These are phyloP conservation scores for Solanum pimpinellifolium DNA, from an alignment of 257 asterid genomes.

Conservation along the genomic window DNA sequence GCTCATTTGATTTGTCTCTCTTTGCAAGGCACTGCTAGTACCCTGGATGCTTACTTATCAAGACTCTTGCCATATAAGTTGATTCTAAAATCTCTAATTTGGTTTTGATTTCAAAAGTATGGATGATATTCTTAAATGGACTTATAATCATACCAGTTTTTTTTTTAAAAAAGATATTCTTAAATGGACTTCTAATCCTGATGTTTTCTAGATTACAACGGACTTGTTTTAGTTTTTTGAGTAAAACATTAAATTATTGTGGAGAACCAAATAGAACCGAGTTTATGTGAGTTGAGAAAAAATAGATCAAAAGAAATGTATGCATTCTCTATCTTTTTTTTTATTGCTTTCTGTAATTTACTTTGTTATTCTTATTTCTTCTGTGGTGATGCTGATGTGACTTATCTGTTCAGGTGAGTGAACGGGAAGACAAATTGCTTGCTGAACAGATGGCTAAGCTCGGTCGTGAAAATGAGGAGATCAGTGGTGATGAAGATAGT, in stretches of 20 bases:
- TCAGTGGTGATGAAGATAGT: slow-evolving; percentile 79
- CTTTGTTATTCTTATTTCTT: background rate
- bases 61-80: background rate
- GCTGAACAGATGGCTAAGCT: slow-evolving; percentile 77
- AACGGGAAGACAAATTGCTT: slow-evolving; percentile 82
- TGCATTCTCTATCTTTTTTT: background rate
- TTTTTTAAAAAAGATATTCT: no score
- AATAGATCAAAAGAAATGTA: background rate
- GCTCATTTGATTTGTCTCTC: background rate
- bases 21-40: background rate
- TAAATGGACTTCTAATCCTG: background rate
- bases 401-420: slow-evolving; percentile 59
- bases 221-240: background rate
- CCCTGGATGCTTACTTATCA: background rate
- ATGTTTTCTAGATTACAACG: background rate
- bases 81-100: background rate
- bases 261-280: background rate
- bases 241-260: background rate
- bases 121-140: background rate
- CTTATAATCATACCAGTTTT: background rate
- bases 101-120: background rate
- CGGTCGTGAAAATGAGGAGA: slow-evolving; percentile 61
- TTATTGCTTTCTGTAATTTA: background rate
- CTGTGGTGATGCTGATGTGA: background rate
- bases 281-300: background rate